A percentile compares a stretch with the other conserved stretches of the same genome.
Conservation (phyloP, 805 yeast genomes). For the Priceomyces carsonii region DNA sequence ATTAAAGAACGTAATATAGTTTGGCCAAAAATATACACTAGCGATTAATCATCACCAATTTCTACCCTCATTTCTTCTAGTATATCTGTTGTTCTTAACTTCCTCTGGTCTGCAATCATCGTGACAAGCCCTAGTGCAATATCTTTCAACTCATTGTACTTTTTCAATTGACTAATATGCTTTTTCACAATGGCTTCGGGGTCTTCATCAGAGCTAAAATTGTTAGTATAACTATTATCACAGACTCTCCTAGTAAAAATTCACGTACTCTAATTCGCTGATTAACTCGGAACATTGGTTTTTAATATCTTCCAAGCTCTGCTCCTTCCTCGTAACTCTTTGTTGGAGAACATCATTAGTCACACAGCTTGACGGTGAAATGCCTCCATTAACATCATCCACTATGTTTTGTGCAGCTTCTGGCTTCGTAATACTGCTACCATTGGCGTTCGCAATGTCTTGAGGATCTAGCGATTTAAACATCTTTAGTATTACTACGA, state of each 20-base stretch:
- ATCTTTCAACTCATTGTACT: slow-evolving; percentile 66
- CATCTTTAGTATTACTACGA: too few species aligned
- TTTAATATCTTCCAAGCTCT: slow-evolving; percentile 30
- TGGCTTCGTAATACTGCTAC: neutral
- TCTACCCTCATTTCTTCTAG: slow-evolving; percentile 50
- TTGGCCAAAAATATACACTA: neutral
- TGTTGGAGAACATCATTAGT: slow-evolving; percentile 9
- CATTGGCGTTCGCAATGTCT: neutral
- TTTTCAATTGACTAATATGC: slow-evolving; percentile 54
- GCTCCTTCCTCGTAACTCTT: slow-evolving; percentile 14
- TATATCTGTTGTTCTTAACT: slow-evolving; percentile 46
- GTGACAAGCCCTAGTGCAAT: slow-evolving; percentile 56
- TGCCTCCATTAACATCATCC: neutral
- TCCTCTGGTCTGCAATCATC: slow-evolving; percentile 60
- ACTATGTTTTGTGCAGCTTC: slow-evolving; percentile 29
- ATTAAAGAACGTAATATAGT: neutral
- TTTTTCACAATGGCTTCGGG: slow-evolving; percentile 48
- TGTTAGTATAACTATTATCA: slow-evolving; percentile 7
- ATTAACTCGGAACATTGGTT: slow-evolving; percentile 32
- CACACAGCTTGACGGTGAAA: neutral
- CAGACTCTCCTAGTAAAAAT: neutral
- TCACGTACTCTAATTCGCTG: slow-evolving; percentile 28
- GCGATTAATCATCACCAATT: slow-evolving; percentile 10
- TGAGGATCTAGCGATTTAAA: slow-evolving; percentile 3
- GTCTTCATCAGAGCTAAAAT: slow-evolving; percentile 23